Evolutionary conservation across 1,284 basidiomycete species (phyloP), one percentile per base, ranked within the genome.

Genomic region (Austroboletus novae-zelandiae): DNA sequence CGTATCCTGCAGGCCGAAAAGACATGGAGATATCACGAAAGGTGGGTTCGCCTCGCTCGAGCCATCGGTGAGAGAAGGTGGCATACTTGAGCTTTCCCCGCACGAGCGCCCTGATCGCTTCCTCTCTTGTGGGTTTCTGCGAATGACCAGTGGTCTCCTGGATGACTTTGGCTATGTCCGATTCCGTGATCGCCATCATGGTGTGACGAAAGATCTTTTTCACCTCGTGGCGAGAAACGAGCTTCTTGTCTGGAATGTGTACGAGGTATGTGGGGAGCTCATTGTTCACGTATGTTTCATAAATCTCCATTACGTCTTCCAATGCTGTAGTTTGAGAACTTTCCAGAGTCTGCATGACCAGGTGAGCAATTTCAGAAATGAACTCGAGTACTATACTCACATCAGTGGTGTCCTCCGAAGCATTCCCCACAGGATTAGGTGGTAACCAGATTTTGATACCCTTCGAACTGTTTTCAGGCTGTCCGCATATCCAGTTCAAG

Each of bases 31-130:
- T 52, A 71, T 37, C 74, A 72, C n/a, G 83, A 76, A 65, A 86
- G 78, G 61, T 86, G 75, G 51, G 83, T 61, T 11, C 40, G 78
- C 82, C n/a, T 77, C 79, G 62, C 80, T 88, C 8, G 81, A 83
- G 15, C 85, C 85, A 42, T 76, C 85, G 5, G 74, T 77, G 40
- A 79, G 77, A 25, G 77, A 80, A 59, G 74, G 84, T 14, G 82
- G 65, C 23, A 77, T 61, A 77, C 42, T 82, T 77, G 51, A 81
- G 72, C 14, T 75, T 74, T 4, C 79, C 78, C 57, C 76, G 81
- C 17, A 81, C 52, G 36, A 68, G 43, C 6, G 59, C 57, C 40
- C 40, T 52, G 15, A 65, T 39, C 1, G 65, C 59, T 49, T 65
- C 65, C 31, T 66, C 61, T 41, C 66, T 58, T 6, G 66, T 64